Conservation (phyloP, 495 filamentous ascomycete species). For the Ramalina peruviana region DNA sequence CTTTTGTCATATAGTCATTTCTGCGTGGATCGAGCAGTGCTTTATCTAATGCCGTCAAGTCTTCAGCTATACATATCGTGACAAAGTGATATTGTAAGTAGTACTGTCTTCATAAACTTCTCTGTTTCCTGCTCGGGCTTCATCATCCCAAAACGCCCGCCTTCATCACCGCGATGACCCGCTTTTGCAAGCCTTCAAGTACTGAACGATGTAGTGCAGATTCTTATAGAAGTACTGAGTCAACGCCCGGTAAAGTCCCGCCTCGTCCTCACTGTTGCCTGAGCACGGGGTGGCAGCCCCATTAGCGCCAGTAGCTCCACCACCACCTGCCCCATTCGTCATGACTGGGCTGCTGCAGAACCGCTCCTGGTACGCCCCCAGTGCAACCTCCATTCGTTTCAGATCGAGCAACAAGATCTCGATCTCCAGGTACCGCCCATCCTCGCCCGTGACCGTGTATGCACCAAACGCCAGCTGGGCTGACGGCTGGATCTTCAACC, state of each 20-base stretch:
- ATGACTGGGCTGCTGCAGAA: constrained; percentile 17
- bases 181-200: constrained; percentile 7
- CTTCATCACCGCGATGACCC: background rate
- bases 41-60: no score
- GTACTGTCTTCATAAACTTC: no score
- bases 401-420: constrained; percentile 33
- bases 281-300: no score
- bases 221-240: constrained; percentile 29
- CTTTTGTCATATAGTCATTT: no score
- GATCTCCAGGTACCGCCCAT: constrained; percentile 29
- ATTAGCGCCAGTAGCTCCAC: no score
- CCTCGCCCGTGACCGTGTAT: constrained; percentile 29
- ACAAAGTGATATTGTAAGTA: no score
- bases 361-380: constrained; percentile 27
- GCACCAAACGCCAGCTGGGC: constrained; percentile 27
- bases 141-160: no score
- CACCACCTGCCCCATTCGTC: constrained; percentile 14
- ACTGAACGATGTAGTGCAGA: constrained; percentile 16
- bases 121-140: no score
- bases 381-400: constrained; percentile 30
- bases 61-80: no score
- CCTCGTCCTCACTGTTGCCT: constrained; percentile 19
- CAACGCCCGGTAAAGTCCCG: constrained; percentile 26
- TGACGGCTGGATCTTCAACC: constrained; percentile 11
- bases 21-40: no score